These are phyloP conservation scores for Phytopythium kandeliae DNA, from an alignment of 352 stramenopile genomes.

Conservation along the genomic window DNA sequence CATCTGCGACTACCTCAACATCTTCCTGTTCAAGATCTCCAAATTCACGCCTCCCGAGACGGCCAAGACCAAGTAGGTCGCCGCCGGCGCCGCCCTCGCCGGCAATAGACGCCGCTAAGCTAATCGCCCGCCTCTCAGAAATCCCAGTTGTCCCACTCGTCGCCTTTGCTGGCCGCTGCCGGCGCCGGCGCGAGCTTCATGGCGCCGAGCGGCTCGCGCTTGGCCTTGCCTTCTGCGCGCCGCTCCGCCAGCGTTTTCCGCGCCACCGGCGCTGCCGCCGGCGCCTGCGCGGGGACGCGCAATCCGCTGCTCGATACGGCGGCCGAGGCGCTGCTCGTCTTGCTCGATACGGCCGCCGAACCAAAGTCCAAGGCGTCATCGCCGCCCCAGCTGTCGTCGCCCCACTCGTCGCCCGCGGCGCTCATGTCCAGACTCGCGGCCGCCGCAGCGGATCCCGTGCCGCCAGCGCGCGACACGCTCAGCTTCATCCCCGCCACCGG, in stretches of 20 bases:
- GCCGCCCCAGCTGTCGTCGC: slow-evolving; percentile 59
- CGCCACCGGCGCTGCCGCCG: background rate
- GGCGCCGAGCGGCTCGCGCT: slow-evolving; percentile 38
- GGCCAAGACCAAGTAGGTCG: slow-evolving; percentile 26
- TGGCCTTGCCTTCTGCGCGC: slow-evolving; percentile 48
- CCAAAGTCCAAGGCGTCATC: slow-evolving; percentile 39
- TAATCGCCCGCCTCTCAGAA: slow-evolving; percentile 34
- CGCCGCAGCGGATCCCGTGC: slow-evolving; percentile 7
- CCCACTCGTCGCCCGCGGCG: slow-evolving; percentile 34
- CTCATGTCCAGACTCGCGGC: slow-evolving; percentile 22
- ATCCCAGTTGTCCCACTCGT: slow-evolving; percentile 81
- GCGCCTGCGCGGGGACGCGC: background rate
- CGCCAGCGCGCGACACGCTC: slow-evolving; percentile 25
- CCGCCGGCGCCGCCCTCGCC: background rate
- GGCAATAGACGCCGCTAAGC: background rate
- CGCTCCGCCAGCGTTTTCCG: slow-evolving; percentile 49
- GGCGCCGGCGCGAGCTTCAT: slow-evolving; percentile 49
- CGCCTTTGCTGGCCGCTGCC: slow-evolving; percentile 35
- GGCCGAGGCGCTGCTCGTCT: slow-evolving; percentile 10
- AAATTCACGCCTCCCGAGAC: slow-evolving; percentile 24
- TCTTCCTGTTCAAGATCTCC: slow-evolving; percentile 78
- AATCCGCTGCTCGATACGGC: background rate
- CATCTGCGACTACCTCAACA: slow-evolving; percentile 85
- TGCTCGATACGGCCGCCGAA: slow-evolving; percentile 6
- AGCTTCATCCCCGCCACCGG: slow-evolving; percentile 40